phyloP scores from a whole-genome alignment of 2,329 filamentous ascomycete species.

The Sclerotinia borealis region DNA sequence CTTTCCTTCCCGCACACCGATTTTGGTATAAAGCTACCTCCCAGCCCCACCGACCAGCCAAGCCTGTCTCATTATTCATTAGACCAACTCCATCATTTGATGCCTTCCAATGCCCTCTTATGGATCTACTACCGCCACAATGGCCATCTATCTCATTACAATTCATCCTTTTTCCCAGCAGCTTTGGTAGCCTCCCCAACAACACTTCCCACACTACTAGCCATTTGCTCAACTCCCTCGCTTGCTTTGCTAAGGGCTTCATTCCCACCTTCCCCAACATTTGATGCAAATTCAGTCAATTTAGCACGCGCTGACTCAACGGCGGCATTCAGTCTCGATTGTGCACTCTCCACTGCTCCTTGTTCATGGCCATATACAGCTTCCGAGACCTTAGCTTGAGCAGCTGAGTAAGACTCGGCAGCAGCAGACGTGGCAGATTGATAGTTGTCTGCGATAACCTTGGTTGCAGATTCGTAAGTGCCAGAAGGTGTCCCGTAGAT shows the following conservation, averaged over 20 bases:
- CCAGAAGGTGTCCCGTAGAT: conserved; percentile 49
- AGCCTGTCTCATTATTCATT: conserved; percentile 4
- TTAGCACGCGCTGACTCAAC: conserved; percentile 29
- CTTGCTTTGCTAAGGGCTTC: conserved; percentile 35
- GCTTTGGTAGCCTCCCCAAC: conserved; percentile 35
- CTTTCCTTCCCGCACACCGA: not conserved
- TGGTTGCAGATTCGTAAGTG: conserved; percentile 20
- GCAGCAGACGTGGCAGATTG: conserved; percentile 19
- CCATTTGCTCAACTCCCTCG: conserved; percentile 40
- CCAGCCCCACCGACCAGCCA: not conserved
- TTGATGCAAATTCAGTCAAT: conserved; percentile 24
- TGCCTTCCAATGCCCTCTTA: not conserved
- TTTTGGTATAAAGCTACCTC: not conserved
- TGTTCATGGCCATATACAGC: conserved; percentile 27
- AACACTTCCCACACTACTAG: conserved; percentile 40
- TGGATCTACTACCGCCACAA: not conserved
- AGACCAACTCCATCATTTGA: not conserved
- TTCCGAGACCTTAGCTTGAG: conserved; percentile 16
- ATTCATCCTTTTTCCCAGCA: conserved; percentile 42
- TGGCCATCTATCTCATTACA: conserved; percentile 33
- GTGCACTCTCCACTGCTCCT: conserved; percentile 29
- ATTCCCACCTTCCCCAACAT: conserved; percentile 31
- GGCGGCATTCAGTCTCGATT: conserved; percentile 25
- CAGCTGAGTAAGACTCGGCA: conserved; percentile 15
- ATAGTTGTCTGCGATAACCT: conserved; percentile 19